phyloP scores from a whole-genome alignment of 495 filamentous ascomycete genomes.

The Aspergillus baeticus region DNA sequence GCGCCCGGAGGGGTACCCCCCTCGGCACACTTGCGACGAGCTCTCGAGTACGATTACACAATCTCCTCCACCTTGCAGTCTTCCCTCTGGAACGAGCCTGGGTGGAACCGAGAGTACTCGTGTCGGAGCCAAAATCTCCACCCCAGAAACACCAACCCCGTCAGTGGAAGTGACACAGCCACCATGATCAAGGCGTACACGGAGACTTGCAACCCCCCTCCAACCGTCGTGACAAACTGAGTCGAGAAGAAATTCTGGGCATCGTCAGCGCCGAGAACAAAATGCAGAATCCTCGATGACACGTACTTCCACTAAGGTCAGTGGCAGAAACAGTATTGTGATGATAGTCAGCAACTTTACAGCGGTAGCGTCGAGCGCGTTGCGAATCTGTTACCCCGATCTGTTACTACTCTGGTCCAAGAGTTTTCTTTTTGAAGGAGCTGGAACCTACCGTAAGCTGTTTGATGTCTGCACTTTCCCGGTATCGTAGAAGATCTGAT shows the following conservation, averaged over 20 bases:
- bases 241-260: constrained; percentile 38
- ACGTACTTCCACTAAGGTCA: constrained; percentile 34
- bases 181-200: constrained; percentile 21
- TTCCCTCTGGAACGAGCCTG: no score
- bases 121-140: constrained; percentile 29
- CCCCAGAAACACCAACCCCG: constrained; percentile 23
- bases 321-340: constrained; percentile 33
- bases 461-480: neutral
- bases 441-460: constrained; percentile 2
- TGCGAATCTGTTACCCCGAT: constrained; percentile 16
- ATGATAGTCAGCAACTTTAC: constrained; percentile 37
- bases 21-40: no score
- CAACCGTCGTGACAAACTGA: constrained; percentile 23
- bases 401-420: neutral
- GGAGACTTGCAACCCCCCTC: neutral
- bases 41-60: no score
- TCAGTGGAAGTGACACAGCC: constrained; percentile 29
- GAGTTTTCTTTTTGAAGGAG: neutral
- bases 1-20: no score
- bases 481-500: no score
- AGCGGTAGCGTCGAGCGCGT: constrained; percentile 31
- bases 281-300: neutral
- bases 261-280: neutral
- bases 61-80: no score
- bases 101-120: neutral